phyloP scores from a whole-genome alignment of 768 basidiomycete genomes.

The Termitomyces sp. region DNA sequence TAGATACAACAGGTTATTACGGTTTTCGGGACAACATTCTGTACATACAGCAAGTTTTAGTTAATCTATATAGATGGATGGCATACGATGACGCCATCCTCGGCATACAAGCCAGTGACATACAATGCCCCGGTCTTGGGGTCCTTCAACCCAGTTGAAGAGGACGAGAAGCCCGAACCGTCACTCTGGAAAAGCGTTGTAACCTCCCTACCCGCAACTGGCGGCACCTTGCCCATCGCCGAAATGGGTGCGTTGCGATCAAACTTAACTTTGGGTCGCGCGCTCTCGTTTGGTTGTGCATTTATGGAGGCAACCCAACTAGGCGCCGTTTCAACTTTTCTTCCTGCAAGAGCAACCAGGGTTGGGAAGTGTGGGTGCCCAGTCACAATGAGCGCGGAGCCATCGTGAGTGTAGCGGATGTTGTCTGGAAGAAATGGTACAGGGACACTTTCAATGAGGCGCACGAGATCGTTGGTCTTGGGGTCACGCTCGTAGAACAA shows the following conservation, averaged over 20 bases:
- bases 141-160: slow-evolving; percentile 52
- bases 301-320: slow-evolving; percentile 60
- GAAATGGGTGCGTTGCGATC: slow-evolving; percentile 49
- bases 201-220: slow-evolving; percentile 35
- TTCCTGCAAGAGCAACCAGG: slow-evolving; percentile 40
- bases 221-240: slow-evolving; percentile 35
- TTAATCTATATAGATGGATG: slow-evolving; percentile 8
- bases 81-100: slow-evolving; percentile 53
- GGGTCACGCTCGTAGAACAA: slow-evolving; percentile 49
- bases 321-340: slow-evolving; percentile 38
- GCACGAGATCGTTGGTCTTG: slow-evolving; percentile 38
- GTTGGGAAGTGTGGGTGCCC: slow-evolving; percentile 67
- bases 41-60: too few species aligned
- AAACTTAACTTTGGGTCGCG: slow-evolving; percentile 20
- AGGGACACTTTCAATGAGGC: slow-evolving; percentile 31
- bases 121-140: slow-evolving; percentile 45
- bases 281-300: slow-evolving; percentile 13
- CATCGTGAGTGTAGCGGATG: slow-evolving; percentile 44
- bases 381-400: slow-evolving; percentile 47
- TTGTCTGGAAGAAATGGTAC: slow-evolving; percentile 67
- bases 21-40: background rate
- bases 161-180: slow-evolving; percentile 55
- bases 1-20: background rate
- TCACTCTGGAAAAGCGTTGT: slow-evolving; percentile 74
- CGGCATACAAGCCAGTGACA: slow-evolving; percentile 55